phyloP scores from a whole-genome alignment of 768 basidiomycete species.

The Sporobolomyces pararoseus region DNA sequence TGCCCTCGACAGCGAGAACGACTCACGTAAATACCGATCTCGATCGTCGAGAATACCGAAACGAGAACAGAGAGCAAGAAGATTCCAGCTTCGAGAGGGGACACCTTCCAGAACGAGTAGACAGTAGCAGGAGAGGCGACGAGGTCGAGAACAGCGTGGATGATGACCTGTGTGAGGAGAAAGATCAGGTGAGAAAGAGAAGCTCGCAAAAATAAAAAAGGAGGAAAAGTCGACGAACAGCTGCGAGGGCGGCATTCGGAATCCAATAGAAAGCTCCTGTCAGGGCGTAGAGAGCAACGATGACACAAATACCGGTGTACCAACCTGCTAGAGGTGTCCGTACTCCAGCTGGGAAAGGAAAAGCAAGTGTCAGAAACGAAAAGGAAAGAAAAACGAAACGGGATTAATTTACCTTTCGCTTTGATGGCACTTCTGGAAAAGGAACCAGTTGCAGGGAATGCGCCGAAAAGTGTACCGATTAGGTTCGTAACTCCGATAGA shows the following conservation, averaged over 20 bases:
- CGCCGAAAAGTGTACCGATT: conserved; percentile 73
- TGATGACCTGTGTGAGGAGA: conserved; percentile 48
- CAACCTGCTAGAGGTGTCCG: conserved; percentile 83
- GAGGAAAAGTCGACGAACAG: background rate
- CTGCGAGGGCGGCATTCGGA: conserved; percentile 57
- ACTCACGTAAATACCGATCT: conserved; percentile 56
- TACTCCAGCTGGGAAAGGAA: conserved; percentile 72
- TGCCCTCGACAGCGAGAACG: too few relatives aligned
- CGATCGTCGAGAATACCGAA: conserved; percentile 84
- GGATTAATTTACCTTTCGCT: conserved; percentile 59
- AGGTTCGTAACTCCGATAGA: conserved; percentile 58
- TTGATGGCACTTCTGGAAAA: conserved; percentile 98
- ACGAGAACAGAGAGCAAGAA: conserved; percentile 52
- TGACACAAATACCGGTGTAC: conserved; percentile 76
- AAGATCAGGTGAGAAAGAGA: background rate
- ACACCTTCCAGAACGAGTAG: conserved; percentile 88
- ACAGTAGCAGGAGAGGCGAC: conserved; percentile 77
- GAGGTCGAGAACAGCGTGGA: conserved; percentile 64
- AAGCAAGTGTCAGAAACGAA: background rate
- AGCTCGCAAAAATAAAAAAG: background rate
- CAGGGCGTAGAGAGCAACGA: conserved; percentile 90
- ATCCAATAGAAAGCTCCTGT: conserved; percentile 56
- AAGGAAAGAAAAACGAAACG: background rate
- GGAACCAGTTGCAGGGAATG: conserved; percentile 95
- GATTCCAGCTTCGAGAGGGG: conserved; percentile 65